Conservation (phyloP, 179 eudicot species). For the Silene coronaria region DNA sequence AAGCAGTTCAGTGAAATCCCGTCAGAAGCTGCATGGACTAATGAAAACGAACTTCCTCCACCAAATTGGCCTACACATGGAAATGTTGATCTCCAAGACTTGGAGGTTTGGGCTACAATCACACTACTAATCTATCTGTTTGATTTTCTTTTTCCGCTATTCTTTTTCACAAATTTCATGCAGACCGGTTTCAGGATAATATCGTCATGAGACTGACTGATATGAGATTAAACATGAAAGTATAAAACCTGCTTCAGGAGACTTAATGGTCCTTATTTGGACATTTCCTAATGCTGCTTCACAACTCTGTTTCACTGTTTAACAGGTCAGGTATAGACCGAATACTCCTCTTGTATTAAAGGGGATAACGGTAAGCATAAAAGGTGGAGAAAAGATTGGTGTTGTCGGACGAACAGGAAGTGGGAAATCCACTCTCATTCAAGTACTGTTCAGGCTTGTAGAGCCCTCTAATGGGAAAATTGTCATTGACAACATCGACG, state of each 20-base stretch:
- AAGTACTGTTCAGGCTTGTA: slow-evolving; percentile 81
- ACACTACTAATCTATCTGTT: background rate
- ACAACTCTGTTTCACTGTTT: background rate
- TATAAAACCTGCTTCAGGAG: background rate
- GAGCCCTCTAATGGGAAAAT: slow-evolving; percentile 83
- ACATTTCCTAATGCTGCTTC: background rate
- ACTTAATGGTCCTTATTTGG: background rate
- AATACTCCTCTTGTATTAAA: slow-evolving; percentile 84
- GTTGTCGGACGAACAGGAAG: slow-evolving; percentile 97
- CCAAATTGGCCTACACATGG: slow-evolving; percentile 76
- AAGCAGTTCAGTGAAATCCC: slow-evolving; percentile 73
- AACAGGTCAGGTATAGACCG: slow-evolving; percentile 82
- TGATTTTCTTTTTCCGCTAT: no score
- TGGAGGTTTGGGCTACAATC: slow-evolving; percentile 49
- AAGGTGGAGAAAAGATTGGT: slow-evolving; percentile 88
- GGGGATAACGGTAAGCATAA: slow-evolving; percentile 70
- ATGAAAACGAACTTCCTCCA: slow-evolving; percentile 54
- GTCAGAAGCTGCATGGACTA: slow-evolving; percentile 84
- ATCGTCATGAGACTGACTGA: no score
- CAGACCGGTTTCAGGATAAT: no score
- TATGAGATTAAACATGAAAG: no score
- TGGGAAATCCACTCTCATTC: slow-evolving; percentile 88
- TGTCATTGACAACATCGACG: slow-evolving; percentile 64
- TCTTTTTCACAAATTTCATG: no score
- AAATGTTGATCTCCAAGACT: slow-evolving; percentile 55